Evolutionary conservation across 176 grass and related monocot genomes (phyloP).

Genomic region (Elaeis guineensis): DNA sequence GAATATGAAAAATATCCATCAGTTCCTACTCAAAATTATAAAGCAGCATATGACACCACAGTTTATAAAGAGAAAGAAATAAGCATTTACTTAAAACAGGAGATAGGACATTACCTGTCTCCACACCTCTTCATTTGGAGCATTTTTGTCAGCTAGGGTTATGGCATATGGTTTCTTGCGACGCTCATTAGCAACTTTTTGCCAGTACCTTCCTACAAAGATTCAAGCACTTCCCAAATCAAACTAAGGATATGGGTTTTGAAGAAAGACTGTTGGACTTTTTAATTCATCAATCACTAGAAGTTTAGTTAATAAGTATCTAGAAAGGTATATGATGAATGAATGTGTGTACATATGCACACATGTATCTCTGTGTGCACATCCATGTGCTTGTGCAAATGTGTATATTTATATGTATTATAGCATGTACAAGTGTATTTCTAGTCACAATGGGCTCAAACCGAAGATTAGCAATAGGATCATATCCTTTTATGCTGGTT

Average conservation of each 20-base stretch:
- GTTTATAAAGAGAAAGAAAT: neutral
- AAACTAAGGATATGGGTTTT: neutral
- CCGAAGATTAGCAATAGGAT: no score
- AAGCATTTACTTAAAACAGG: constrained; percentile 6
- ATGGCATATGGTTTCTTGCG: constrained; percentile 84
- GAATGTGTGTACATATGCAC: neutral
- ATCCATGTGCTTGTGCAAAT: no score
- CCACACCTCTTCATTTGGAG: constrained; percentile 98
- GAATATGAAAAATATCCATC: constrained; percentile 20
- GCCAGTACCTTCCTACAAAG: constrained; percentile 85
- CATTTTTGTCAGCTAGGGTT: constrained; percentile 99
- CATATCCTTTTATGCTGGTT: neutral
- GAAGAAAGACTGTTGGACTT: neutral
- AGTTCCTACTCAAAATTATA: constrained; percentile 7
- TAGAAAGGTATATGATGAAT: no score
- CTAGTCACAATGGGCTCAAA: no score
- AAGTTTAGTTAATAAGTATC: neutral
- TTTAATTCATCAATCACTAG: neutral
- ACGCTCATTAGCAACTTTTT: constrained; percentile 71
- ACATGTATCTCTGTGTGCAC: no score
- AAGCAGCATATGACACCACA: constrained; percentile 2
- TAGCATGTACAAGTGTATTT: no score
- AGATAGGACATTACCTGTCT: constrained; percentile 44
- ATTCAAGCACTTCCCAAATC: constrained; percentile 3
- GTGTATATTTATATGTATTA: no score